phyloP scores from a whole-genome alignment of 495 filamentous ascomycete genomes.

The Penicillium nucicola region DNA sequence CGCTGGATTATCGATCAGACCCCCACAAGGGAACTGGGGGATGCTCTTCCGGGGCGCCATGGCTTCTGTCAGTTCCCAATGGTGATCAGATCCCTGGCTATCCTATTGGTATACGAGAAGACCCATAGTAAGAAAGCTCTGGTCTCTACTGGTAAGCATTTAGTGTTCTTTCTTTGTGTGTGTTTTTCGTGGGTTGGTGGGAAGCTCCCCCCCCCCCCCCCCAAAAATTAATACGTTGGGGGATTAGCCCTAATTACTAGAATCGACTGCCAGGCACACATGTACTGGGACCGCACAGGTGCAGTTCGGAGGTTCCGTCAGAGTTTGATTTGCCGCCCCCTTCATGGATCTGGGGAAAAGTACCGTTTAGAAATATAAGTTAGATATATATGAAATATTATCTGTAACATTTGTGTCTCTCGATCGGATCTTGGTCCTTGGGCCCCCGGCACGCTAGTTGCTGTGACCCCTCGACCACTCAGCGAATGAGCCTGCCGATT shows the following conservation, averaged over 20 bases:
- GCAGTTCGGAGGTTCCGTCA: no score
- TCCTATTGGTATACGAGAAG: slow-evolving; percentile 1
- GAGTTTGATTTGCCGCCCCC: background rate
- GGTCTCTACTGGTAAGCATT: no score
- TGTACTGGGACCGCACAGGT: no score
- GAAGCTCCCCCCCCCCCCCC: no score
- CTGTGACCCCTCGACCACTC: slow-evolving; percentile 16
- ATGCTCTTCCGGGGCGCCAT: background rate
- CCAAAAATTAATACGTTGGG: no score
- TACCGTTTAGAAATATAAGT: no score
- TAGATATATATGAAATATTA: background rate
- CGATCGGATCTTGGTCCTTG: slow-evolving; percentile 25
- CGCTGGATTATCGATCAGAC: slow-evolving; percentile 23
- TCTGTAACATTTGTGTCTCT: slow-evolving; percentile 7
- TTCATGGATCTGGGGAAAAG: no score
- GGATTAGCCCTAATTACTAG: no score
- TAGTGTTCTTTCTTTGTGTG: no score
- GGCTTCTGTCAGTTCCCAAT: background rate
- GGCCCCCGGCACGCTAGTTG: slow-evolving; percentile 21
- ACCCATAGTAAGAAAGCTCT: no score
- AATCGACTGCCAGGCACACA: no score
- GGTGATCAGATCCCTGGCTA: background rate
- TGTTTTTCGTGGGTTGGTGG: no score
- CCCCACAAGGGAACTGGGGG: background rate
- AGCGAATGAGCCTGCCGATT: slow-evolving; percentile 4